Evolutionary conservation across 2,329 filamentous ascomycete species (phyloP).

Genomic region (Botrytis sinoallii): DNA sequence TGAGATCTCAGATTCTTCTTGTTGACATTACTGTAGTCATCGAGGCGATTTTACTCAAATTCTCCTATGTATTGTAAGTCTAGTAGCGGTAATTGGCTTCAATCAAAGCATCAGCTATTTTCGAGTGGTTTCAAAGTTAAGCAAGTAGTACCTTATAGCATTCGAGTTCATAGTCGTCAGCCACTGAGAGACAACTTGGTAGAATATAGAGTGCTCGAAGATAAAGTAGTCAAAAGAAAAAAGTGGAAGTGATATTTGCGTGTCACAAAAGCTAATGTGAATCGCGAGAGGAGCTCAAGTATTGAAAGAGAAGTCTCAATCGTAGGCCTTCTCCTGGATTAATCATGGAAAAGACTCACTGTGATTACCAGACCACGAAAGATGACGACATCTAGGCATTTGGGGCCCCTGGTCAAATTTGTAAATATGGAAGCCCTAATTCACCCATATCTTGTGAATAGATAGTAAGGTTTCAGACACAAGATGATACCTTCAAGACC

Average conservation of each 20-base stretch:
- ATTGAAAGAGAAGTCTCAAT: neutral
- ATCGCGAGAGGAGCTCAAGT: neutral
- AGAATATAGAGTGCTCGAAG: neutral
- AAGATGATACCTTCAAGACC: neutral
- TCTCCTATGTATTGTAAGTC: neutral
- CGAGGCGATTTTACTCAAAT: neutral
- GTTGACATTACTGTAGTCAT: neutral
- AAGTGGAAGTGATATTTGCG: neutral
- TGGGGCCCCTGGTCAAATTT: neutral
- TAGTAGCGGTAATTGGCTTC: neutral
- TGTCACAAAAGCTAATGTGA: neutral
- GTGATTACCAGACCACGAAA: neutral
- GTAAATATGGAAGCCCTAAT: neutral
- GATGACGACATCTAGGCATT: neutral
- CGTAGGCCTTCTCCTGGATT: neutral
- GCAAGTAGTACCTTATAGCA: neutral
- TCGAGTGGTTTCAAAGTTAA: neutral
- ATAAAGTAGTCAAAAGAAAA: neutral
- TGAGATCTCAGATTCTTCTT: neutral
- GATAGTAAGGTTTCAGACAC: neutral
- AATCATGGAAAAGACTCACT: neutral
- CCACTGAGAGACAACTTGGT: neutral
- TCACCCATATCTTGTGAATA: neutral
- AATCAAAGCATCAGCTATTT: neutral
- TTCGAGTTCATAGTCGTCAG: neutral